These are phyloP conservation scores for Exophiala dermatitidis DNA, from an alignment of 2,329 filamentous ascomycete species.

Conservation along the genomic window DNA sequence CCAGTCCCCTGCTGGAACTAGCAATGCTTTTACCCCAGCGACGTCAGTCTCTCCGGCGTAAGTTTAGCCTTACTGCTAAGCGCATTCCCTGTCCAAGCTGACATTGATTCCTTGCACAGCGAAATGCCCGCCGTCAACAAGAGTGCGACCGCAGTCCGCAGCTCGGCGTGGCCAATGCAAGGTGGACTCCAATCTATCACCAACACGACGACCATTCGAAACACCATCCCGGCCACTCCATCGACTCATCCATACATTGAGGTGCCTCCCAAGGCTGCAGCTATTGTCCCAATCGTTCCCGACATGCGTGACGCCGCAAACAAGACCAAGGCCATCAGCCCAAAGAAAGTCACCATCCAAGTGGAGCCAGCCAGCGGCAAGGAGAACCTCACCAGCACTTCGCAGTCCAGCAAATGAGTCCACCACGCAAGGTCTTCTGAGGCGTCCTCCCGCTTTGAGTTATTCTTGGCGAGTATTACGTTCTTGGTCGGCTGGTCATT, in stretches of 20 bases:
- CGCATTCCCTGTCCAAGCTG: conserved; percentile 21
- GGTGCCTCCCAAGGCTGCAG: conserved; percentile 33
- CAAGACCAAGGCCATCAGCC: conserved; percentile 35
- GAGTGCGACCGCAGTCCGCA: conserved; percentile 30
- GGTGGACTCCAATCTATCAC: conserved; percentile 35
- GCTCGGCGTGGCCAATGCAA: conserved; percentile 34
- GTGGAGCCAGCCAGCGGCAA: conserved; percentile 36
- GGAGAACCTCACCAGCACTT: conserved; percentile 32
- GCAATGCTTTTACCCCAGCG: conserved; percentile 41
- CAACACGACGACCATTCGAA: conserved; percentile 31
- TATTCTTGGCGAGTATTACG: conserved; percentile 17
- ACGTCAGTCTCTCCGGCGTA: conserved; percentile 45
- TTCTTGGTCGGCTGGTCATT: conserved; percentile 17
- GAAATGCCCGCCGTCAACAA: conserved; percentile 38
- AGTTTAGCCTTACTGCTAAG: conserved; percentile 25
- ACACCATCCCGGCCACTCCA: conserved; percentile 25
- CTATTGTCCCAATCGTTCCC: conserved; percentile 28
- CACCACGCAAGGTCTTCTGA: conserved; percentile 6
- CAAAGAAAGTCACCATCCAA: conserved; percentile 36
- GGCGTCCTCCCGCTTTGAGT: conserved; percentile 11
- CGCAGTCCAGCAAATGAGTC: conserved; percentile 27
- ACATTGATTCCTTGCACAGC: conserved; percentile 25
- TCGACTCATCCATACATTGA: conserved; percentile 28
- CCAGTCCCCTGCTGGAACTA: conserved; percentile 38
- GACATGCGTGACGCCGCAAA: conserved; percentile 27